Percentiles rank a stretch among this genome's conserved stretches.
Evolutionary conservation across 306 rosid genomes (phyloP).

Genomic region (Lagenaria siceraria): DNA sequence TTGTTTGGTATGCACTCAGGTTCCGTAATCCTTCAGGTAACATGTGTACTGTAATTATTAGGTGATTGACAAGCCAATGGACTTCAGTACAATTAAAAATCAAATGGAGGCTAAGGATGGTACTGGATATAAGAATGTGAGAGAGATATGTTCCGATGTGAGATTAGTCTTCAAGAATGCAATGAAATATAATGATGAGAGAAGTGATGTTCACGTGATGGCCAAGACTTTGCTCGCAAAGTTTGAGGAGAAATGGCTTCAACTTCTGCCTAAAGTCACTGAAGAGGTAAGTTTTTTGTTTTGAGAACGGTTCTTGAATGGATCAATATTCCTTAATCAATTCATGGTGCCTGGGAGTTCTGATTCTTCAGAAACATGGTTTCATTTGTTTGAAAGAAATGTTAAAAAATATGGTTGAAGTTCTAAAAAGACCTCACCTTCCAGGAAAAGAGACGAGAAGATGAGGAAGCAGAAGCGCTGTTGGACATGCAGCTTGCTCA

Average conservation of each 20-base stretch:
- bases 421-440: conserved; percentile 1
- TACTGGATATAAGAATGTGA: conserved; percentile 72
- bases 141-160: conserved; percentile 70
- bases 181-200: conserved; percentile 78
- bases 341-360: neutral
- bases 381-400: neutral
- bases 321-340: neutral
- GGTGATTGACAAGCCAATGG: conserved; percentile 98
- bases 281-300: conserved; percentile 52
- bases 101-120: conserved; percentile 88
- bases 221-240: conserved; percentile 77
- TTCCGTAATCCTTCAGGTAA: neutral
- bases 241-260: conserved; percentile 92
- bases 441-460: conserved; percentile 74
- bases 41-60: conserved; percentile 16
- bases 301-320: neutral
- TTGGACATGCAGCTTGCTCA: conserved; percentile 65
- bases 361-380: neutral
- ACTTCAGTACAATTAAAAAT: conserved; percentile 74
- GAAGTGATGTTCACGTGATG: conserved; percentile 81
- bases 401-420: neutral
- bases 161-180: conserved; percentile 79
- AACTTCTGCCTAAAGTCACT: conserved; percentile 68
- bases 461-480: conserved; percentile 69
- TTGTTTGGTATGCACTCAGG: neutral